Evolutionary conservation across 1,284 basidiomycete species (phyloP).

Genomic region (Trametes polyzona): DNA sequence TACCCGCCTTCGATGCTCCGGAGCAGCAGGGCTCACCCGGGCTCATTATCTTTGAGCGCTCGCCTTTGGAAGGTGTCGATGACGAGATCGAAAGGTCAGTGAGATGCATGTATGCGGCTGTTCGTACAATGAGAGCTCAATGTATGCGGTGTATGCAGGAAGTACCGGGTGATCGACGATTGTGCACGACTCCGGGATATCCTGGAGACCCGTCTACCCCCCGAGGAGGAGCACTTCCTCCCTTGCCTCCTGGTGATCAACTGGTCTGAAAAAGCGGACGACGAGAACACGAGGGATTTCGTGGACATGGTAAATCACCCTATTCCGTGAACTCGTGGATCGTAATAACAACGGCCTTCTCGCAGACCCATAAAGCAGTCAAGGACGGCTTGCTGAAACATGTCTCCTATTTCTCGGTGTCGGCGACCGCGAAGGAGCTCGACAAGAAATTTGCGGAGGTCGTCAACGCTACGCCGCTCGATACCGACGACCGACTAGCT

Average conservation of each 20-base stretch:
- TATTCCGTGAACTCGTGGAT: neutral
- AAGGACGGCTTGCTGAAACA: conserved; percentile 47
- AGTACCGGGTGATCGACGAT: conserved; percentile 73
- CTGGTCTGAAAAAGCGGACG: conserved; percentile 54
- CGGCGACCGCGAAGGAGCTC: conserved; percentile 54
- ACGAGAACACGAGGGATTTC: conserved; percentile 33
- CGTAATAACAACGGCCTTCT: neutral
- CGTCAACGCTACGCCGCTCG: conserved; percentile 49
- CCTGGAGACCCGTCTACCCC: conserved; percentile 50
- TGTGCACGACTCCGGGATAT: conserved; percentile 69
- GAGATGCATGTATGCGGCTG: neutral
- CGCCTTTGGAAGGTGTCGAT: conserved; percentile 58
- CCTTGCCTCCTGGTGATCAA: conserved; percentile 62
- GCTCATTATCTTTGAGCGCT: conserved; percentile 70
- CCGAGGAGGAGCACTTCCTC: conserved; percentile 48
- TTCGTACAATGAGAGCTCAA: neutral
- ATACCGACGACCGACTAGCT: conserved; percentile 60
- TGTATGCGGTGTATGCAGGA: conserved; percentile 44
- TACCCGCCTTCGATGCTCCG: conserved; percentile 42
- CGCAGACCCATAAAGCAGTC: conserved; percentile 51
- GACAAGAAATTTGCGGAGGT: conserved; percentile 55
- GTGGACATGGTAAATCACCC: conserved; percentile 30
- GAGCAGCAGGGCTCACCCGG: conserved; percentile 52
- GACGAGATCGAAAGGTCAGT: conserved; percentile 70
- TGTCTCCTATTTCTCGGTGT: conserved; percentile 49